Conservation (phyloP, 805 yeast species). For the Candida sithepensis region DNA sequence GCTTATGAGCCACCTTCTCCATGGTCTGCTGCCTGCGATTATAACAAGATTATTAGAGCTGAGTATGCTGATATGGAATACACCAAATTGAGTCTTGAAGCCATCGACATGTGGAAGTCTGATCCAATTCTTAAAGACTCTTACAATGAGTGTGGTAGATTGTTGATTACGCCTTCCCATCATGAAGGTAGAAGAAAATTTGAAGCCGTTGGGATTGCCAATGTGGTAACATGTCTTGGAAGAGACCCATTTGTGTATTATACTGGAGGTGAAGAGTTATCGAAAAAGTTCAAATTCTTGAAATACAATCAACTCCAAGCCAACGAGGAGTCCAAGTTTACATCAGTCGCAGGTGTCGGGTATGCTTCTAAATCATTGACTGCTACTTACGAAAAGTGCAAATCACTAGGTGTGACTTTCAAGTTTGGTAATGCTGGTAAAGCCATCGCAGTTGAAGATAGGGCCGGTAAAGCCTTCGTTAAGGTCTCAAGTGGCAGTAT, state of each 20-base stretch:
- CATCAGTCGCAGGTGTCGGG: conserved; percentile 41
- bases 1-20: conserved; percentile 40
- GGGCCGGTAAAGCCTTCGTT: conserved; percentile 17
- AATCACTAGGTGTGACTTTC: conserved; percentile 32
- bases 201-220: conserved; percentile 36
- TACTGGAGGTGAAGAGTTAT: conserved; percentile 31
- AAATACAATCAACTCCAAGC: conserved; percentile 13
- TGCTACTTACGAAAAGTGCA: conserved; percentile 29
- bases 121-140: conserved; percentile 32
- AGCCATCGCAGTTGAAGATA: conserved; percentile 16
- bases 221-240: conserved; percentile 22
- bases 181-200: conserved; percentile 35
- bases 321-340: conserved; percentile 22
- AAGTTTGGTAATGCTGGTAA: conserved; percentile 31
- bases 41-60: conserved; percentile 45
- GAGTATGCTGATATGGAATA: conserved; percentile 44
- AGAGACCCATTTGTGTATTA: conserved; percentile 27
- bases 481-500: conserved; percentile 25
- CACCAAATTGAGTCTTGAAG: conserved; percentile 42
- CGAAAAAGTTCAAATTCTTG: conserved; percentile 19
- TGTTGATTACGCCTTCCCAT: conserved; percentile 34
- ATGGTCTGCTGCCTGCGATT: conserved; percentile 45
- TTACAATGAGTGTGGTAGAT: conserved; percentile 40
- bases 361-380: conserved; percentile 38
- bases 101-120: conserved; percentile 36